Evolutionary conservation across 2,329 filamentous ascomycete genomes (phyloP).

Genomic region (Berkeleyomyces basicola): DNA sequence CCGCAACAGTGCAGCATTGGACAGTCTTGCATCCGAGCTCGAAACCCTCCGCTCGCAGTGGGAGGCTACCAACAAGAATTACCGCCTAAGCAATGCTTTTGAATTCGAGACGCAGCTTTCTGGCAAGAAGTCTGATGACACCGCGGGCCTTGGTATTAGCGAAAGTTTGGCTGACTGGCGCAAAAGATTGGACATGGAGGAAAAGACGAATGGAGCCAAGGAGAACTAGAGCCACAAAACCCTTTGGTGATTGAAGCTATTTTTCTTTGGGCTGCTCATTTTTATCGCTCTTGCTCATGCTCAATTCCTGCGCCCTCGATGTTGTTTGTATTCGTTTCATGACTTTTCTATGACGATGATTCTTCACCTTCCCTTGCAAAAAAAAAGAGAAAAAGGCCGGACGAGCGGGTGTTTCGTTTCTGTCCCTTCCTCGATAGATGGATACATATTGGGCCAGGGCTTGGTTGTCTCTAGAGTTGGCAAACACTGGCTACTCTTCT

Average conservation of each 20-base stretch:
- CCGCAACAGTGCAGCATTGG: conserved; percentile 53
- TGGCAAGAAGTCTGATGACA: conserved; percentile 29
- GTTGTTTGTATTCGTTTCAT: neutral
- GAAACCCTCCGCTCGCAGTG: conserved; percentile 82
- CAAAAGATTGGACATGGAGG: conserved; percentile 49
- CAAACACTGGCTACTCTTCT: too few species aligned
- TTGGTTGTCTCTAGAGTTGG: too few species aligned
- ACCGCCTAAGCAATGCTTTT: conserved; percentile 75
- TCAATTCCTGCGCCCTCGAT: neutral
- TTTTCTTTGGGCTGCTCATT: neutral
- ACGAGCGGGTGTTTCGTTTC: neutral
- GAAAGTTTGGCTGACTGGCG: conserved; percentile 67
- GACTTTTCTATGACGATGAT: conserved; percentile 1
- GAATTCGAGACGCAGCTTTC: conserved; percentile 50
- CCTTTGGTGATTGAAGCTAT: neutral
- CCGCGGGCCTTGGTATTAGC: conserved; percentile 35
- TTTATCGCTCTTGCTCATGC: neutral
- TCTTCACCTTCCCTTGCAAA: neutral
- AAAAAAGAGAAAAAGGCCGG: neutral
- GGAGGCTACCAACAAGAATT: conserved; percentile 92
- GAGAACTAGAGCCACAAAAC: conserved; percentile 10
- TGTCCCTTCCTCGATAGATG: neutral
- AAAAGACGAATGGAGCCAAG: conserved; percentile 20
- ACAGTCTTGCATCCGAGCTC: conserved; percentile 81
- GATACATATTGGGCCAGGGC: too few species aligned